These are phyloP conservation scores for Coemansia asiatica DNA, from an alignment of 192 early-diverging fungal species.

Conservation along the genomic window DNA sequence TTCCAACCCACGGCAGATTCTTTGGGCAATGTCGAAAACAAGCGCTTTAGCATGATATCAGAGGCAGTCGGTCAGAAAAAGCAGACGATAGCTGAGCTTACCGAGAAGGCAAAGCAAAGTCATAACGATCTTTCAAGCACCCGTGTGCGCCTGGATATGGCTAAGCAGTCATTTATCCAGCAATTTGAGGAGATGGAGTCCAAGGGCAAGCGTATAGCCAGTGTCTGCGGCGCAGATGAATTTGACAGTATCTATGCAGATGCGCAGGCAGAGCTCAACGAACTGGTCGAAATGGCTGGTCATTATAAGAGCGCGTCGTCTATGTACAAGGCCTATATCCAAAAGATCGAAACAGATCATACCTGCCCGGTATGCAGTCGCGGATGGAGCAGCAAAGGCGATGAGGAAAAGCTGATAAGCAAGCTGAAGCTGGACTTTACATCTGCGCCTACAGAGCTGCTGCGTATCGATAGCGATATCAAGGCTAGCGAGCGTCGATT, in stretches of 20 bases:
- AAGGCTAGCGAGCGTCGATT: conserved; percentile 24
- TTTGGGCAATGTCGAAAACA: conserved; percentile 13
- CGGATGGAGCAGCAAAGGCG: conserved; percentile 62
- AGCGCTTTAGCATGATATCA: conserved; percentile 27
- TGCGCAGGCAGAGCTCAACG: conserved; percentile 45
- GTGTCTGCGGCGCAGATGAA: conserved; percentile 17
- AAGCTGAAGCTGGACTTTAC: conserved; percentile 51
- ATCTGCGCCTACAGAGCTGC: conserved; percentile 39
- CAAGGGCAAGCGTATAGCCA: conserved; percentile 20
- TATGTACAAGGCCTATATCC: conserved; percentile 70
- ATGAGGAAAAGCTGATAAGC: conserved; percentile 32
- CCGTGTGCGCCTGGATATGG: conserved; percentile 38
- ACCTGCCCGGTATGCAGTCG: conserved; percentile 83
- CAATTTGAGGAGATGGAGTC: conserved; percentile 21
- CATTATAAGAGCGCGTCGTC: conserved; percentile 56
- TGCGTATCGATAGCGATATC: conserved; percentile 36
- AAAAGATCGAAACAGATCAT: conserved; percentile 61
- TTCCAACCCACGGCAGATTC: conserved; percentile 8
- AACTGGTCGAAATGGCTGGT: conserved; percentile 49
- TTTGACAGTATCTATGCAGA: conserved; percentile 40
- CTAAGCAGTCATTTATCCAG: conserved; percentile 31
- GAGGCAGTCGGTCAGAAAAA: conserved; percentile 27
- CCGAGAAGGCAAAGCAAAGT: conserved; percentile 7
- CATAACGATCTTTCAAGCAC: conserved; percentile 22
- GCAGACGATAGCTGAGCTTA: conserved; percentile 16